These are phyloP conservation scores for Ustilago tritici DNA, from an alignment of 1,284 basidiomycete genomes.

Conservation along the genomic window DNA sequence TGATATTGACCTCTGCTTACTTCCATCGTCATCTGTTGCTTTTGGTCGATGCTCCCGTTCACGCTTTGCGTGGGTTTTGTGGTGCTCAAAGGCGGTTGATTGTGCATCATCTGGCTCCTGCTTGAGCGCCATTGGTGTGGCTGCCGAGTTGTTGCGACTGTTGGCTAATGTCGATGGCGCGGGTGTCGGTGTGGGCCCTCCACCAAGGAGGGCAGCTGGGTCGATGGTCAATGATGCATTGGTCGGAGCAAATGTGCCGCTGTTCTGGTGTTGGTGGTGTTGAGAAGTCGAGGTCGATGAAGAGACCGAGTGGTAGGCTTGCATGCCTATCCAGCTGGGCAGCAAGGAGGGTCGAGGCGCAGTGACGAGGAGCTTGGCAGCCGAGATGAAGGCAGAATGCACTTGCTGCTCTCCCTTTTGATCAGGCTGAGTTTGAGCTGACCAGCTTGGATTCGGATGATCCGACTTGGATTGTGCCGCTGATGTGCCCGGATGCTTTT, in stretches of 20 bases:
- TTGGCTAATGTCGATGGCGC: slow-evolving; percentile 9
- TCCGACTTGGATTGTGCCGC: slow-evolving; percentile 3
- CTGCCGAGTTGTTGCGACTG: slow-evolving; percentile 6
- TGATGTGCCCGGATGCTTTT: not conserved
- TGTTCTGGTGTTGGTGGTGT: slow-evolving; percentile 3
- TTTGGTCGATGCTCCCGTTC: not conserved
- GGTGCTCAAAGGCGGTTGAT: not conserved
- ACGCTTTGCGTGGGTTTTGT: not conserved
- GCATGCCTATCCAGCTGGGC: slow-evolving; percentile 29
- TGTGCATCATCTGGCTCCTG: slow-evolving; percentile 40
- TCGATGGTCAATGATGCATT: slow-evolving; percentile 42
- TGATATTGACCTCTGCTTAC: slow-evolving; percentile 11
- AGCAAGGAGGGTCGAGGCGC: not conserved
- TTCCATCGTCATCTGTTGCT: not conserved
- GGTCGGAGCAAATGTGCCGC: slow-evolving; percentile 2
- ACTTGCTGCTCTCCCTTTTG: not conserved
- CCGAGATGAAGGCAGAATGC: slow-evolving; percentile 17
- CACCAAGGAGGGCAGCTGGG: slow-evolving; percentile 29
- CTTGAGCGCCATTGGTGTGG: slow-evolving; percentile 31
- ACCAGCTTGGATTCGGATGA: slow-evolving; percentile 3
- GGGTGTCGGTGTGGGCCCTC: slow-evolving; percentile 3
- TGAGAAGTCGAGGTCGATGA: slow-evolving; percentile 16
- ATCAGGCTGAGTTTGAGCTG: slow-evolving; percentile 1
- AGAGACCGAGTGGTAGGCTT: slow-evolving; percentile 31
- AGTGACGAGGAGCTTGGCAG: slow-evolving; percentile 2